phyloP scores from a whole-genome alignment of 2,329 filamentous ascomycete genomes.

The Ophiosphaerella korrae region DNA sequence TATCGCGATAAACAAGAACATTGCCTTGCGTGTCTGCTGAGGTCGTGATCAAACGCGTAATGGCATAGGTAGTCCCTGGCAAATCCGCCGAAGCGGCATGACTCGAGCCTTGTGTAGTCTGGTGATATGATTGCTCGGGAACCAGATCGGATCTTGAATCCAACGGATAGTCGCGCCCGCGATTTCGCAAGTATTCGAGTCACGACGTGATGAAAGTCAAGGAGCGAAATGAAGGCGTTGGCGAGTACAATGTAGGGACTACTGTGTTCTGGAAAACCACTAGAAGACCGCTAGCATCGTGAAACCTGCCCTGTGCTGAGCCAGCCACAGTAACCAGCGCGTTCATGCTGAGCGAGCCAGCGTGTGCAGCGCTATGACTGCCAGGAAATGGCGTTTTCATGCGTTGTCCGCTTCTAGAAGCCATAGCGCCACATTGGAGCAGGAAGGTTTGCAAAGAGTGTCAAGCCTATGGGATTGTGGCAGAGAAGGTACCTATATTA shows the following conservation, averaged over 20 bases:
- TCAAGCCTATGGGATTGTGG: background rate
- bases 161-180: constrained; percentile 17
- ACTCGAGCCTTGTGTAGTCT: constrained; percentile 6
- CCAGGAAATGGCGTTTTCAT: constrained; percentile 8
- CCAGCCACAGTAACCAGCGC: constrained; percentile 15
- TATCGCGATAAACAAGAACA: too few species aligned
- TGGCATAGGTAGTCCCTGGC: constrained; percentile 9
- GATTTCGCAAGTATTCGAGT: constrained; percentile 15
- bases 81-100: constrained; percentile 9
- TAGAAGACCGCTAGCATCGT: constrained; percentile 36
- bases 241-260: constrained; percentile 26
- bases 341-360: constrained; percentile 8
- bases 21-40: background rate
- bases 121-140: constrained; percentile 25
- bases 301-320: constrained; percentile 31
- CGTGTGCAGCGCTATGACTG: constrained; percentile 8
- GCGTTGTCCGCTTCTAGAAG: background rate
- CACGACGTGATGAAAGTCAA: constrained; percentile 8
- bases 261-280: constrained; percentile 30
- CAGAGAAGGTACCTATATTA: background rate
- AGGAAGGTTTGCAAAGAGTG: background rate
- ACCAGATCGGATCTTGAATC: constrained; percentile 18
- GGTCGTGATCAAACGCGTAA: constrained; percentile 14
- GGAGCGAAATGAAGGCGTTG: constrained; percentile 33
- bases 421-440: too few species aligned